phyloP scores from a whole-genome alignment of 768 basidiomycete genomes.

The Rossbeevera mucosa region DNA sequence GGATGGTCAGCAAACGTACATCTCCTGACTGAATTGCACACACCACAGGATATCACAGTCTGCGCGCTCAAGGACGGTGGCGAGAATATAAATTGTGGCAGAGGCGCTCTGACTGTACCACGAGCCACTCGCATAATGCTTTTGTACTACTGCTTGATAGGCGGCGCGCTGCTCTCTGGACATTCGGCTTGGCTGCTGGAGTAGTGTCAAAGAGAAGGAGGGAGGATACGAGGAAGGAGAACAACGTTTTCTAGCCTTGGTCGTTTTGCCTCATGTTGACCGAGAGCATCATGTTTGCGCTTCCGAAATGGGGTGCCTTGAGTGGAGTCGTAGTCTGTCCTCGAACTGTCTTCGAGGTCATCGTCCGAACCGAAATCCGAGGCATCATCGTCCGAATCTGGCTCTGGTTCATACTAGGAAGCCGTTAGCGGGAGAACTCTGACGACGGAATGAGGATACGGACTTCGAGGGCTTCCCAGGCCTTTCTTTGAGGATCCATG shows the following conservation, averaged over 20 bases:
- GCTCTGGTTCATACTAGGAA: constrained; percentile 71
- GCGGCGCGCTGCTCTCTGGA: constrained; percentile 64
- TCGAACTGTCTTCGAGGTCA: constrained; percentile 38
- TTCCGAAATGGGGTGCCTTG: constrained; percentile 41
- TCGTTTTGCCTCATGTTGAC: constrained; percentile 49
- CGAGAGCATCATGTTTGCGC: constrained; percentile 42
- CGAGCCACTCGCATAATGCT: constrained; percentile 81
- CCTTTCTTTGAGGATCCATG: constrained; percentile 65
- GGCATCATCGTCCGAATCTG: constrained; percentile 57
- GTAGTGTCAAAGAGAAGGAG: constrained; percentile 2
- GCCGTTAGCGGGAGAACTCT: constrained; percentile 6
- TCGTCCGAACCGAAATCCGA: constrained; percentile 45
- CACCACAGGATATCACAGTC: constrained; percentile 95
- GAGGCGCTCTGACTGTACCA: constrained; percentile 88
- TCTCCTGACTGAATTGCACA: constrained; percentile 9
- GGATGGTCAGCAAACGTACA: constrained; percentile 6
- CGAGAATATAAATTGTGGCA: constrained; percentile 83
- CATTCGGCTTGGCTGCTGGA: constrained; percentile 51
- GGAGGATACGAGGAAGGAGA: neutral
- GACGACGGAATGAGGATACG: constrained; percentile 16
- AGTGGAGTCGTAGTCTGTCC: constrained; percentile 39
- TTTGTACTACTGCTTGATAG: constrained; percentile 63
- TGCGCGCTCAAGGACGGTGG: constrained; percentile 83
- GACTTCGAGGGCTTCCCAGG: constrained; percentile 84
- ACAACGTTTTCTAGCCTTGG: constrained; percentile 49